Evolutionary conservation across 495 filamentous ascomycete genomes (phyloP).

Genomic region (Podospora fimiseda): DNA sequence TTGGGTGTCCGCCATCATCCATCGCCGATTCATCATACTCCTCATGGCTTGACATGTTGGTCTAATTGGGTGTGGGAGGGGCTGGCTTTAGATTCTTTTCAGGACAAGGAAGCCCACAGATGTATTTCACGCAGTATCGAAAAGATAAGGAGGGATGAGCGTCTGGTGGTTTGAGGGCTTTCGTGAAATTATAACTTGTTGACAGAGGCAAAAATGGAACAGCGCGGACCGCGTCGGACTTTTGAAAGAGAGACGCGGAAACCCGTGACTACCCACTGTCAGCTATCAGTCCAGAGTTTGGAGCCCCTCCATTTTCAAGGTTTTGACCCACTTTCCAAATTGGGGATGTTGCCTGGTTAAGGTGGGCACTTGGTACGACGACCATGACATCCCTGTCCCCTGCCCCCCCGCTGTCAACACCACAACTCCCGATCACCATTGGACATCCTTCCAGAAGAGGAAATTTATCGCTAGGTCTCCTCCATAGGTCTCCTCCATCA

Average conservation of each 20-base stretch:
- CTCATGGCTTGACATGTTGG: slow-evolving; percentile 29
- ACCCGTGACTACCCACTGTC: slow-evolving; percentile 22
- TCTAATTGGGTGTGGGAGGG: too few species aligned
- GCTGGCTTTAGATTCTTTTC: neutral
- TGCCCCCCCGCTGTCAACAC: neutral
- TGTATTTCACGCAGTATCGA: neutral
- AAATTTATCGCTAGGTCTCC: too few species aligned
- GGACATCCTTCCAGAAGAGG: too few species aligned
- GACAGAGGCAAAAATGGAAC: slow-evolving; percentile 12
- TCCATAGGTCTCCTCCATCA: too few species aligned
- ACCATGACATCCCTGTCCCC: neutral
- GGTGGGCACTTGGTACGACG: neutral
- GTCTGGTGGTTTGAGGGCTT: too few species aligned
- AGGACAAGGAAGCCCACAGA: neutral
- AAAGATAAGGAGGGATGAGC: too few species aligned
- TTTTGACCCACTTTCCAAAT: neutral
- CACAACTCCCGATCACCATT: neutral
- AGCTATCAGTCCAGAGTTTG: neutral
- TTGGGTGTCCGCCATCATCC: slow-evolving; percentile 51
- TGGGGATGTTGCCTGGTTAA: neutral
- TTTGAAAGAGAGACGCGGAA: slow-evolving; percentile 13
- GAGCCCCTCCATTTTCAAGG: neutral
- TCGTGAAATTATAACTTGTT: too few species aligned
- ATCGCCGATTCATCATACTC: slow-evolving; percentile 38
- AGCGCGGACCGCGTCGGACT: slow-evolving; percentile 18